Evolutionary conservation across 1,284 basidiomycete species (phyloP), one percentile per base, ranked within the genome.

Genomic region (Cryptococcus amylolentus): DNA sequence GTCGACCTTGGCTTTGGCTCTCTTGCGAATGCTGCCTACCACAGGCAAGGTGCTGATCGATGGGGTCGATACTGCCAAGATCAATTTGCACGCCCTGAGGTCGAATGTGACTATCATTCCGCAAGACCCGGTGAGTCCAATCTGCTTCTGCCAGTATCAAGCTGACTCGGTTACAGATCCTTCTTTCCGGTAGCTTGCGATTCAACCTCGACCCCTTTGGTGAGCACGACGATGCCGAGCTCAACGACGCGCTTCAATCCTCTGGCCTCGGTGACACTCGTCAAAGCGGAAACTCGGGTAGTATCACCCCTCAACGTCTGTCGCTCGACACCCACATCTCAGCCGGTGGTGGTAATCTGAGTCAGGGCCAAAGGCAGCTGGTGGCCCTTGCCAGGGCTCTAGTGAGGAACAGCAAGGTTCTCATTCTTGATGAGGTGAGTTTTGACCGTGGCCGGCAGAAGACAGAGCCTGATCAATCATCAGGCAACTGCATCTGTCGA

Each of bases 151-250:
- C 44, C n/a, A 10, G 18, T 53, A 56, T 40, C 54, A 55, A 14
- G 51, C 53, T 66, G 56, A 58, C 35, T 5, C 1, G 14, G 31
- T 40, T 12, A 16, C 35, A 61, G 58, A 63, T 74, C 16, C 68
- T 86, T 78, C 87, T 80, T 75, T 89, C 88, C 20, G 89, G 90
- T 37, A 89, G 88, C 2, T 75, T 93, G 45, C 83, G 90, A 41
- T 84, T 84, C 62, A 92, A 93, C 70, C 82, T 94, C 4, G 80
- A 81, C 54, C 88, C 89, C 0, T 91, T 90, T 68, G 82, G 81
- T 7, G 81, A 86, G 67, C 80, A 86, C 66, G 86, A 88, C 51
- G 89, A 91, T 69, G 81, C 82, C 10, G 76, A 76, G 49, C 75
- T 83, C 42, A 81, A 81, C 69, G 78, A 76, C 54, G 81, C 81